Base-by-base conservation (phyloP, 1,284 basidiomycete genomes). In the Cryptococcus sp. region DNA sequence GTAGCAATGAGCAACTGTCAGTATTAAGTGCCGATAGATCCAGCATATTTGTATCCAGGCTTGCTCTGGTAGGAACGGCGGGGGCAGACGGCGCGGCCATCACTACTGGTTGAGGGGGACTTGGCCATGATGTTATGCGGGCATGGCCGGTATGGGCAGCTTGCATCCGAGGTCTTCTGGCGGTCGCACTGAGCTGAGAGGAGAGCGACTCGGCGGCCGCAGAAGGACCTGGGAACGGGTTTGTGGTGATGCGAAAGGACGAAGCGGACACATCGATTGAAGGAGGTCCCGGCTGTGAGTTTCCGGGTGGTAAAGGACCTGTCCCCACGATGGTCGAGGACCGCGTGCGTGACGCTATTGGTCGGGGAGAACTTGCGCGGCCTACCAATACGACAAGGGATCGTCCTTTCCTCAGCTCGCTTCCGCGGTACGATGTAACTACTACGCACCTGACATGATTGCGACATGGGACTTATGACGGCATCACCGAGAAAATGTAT, bases 261-360 rank as follows among this genome's bases (percentile, higher is more conserved):
- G 59, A 58, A 7, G 66, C 56, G 3, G 64, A 53, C 5, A 65
- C 49, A 34, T 65, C 64, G 15, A 59, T 58, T 16, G 63, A 47
- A 17, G 61, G 64, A 16, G 61, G 64, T 22, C 61, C 63, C 23
- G 58, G 43, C 20, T 58, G 55, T 34, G 38, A 45, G 51, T 46
- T 54, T 5, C 61, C 56, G 13, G 49, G 40, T 19, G 60, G 54
- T 3, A 58, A 25, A 15, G 56, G 55, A 16, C 63, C 66, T 6
- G 59, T 62, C 3, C 63, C 67, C 25, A 70, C 59, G n/a, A 72
- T 67, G 5, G 73, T 75, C 7, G 71, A 69, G 8, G 73, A 75
- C 26, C 73, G 54, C 8, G 64, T 56, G 37, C 71, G 62, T 19
- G 57, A 34, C 3, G 23, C 54, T 26, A 54, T 19, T 4, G 66